Conservation (phyloP, 176 grass and related monocot genomes). For the Eleusine indica region DNA sequence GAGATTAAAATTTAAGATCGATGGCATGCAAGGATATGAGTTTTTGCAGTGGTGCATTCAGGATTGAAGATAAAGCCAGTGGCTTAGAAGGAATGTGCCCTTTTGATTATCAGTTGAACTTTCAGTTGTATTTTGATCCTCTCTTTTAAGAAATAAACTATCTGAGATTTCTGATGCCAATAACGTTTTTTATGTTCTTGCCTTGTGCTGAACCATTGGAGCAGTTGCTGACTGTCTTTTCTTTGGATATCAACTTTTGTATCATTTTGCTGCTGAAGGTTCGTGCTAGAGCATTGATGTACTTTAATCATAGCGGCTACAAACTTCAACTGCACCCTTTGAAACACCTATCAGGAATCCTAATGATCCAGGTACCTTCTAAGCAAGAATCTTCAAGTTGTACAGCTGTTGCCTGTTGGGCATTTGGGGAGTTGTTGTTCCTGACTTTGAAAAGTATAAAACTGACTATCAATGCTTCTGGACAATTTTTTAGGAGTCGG, state of each 20-base stretch:
- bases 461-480: slow-evolving; percentile 18
- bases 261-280: slow-evolving; percentile 52
- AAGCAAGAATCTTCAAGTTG: slow-evolving; percentile 19
- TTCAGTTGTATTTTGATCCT: slow-evolving; percentile 12
- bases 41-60: too few relatives aligned
- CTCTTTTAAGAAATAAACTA: slow-evolving; percentile 16
- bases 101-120: background rate
- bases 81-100: too few relatives aligned
- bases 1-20: too few relatives aligned
- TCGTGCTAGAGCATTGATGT: slow-evolving; percentile 70
- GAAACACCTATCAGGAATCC: slow-evolving; percentile 59
- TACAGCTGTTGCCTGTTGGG: background rate
- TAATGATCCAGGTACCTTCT: slow-evolving; percentile 77
- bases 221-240: slow-evolving; percentile 22
- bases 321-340: slow-evolving; percentile 78
- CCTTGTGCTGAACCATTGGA: slow-evolving; percentile 16
- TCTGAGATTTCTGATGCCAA: slow-evolving; percentile 13
- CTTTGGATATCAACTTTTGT: slow-evolving; percentile 19
- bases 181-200: background rate
- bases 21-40: too few relatives aligned
- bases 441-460: background rate
- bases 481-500: slow-evolving; percentile 57
- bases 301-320: slow-evolving; percentile 76
- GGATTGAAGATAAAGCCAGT: too few relatives aligned
- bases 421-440: background rate